Percentiles rank a stretch among this genome's conserved stretches.
Evolutionary conservation across 2,329 filamentous ascomycete species (phyloP).

Genomic region (Tolypocladium sp.): DNA sequence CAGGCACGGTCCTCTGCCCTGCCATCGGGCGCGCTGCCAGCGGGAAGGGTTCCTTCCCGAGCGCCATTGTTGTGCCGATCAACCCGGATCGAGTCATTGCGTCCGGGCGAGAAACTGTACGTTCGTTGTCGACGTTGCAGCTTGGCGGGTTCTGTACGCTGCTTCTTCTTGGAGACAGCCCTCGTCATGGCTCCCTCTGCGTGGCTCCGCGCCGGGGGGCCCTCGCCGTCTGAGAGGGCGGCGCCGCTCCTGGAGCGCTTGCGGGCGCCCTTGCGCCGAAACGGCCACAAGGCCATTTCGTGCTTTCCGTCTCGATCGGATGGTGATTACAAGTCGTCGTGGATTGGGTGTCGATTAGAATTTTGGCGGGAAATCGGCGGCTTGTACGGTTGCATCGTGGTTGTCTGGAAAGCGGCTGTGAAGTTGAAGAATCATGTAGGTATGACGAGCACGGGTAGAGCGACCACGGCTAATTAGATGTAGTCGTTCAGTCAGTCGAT

Average conservation of each 20-base stretch:
- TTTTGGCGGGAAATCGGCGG: background rate
- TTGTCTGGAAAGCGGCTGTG: background rate
- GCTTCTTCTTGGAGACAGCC: conserved; percentile 26
- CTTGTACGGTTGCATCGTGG: conserved; percentile 2
- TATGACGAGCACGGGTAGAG: background rate
- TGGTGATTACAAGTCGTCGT: background rate
- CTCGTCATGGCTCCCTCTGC: conserved; percentile 18
- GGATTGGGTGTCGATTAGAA: background rate
- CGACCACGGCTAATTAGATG: background rate
- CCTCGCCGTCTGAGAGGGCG: conserved; percentile 44
- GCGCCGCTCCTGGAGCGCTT: conserved; percentile 45
- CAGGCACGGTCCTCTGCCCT: conserved; percentile 11
- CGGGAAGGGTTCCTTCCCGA: conserved; percentile 3
- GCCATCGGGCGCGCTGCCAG: conserved; percentile 2
- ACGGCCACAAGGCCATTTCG: conserved; percentile 75
- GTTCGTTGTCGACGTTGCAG: conserved; percentile 37
- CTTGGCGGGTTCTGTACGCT: conserved; percentile 37
- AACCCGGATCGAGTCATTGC: conserved; percentile 43
- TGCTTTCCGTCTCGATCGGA: background rate
- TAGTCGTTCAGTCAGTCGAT: background rate
- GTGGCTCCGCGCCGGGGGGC: conserved; percentile 24
- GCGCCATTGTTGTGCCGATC: conserved; percentile 12
- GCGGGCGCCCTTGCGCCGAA: conserved; percentile 64
- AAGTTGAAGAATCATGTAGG: background rate
- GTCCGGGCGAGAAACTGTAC: conserved; percentile 55